Base-by-base conservation (phyloP, 1,284 basidiomycete species). In the Butyriboletus regius region DNA sequence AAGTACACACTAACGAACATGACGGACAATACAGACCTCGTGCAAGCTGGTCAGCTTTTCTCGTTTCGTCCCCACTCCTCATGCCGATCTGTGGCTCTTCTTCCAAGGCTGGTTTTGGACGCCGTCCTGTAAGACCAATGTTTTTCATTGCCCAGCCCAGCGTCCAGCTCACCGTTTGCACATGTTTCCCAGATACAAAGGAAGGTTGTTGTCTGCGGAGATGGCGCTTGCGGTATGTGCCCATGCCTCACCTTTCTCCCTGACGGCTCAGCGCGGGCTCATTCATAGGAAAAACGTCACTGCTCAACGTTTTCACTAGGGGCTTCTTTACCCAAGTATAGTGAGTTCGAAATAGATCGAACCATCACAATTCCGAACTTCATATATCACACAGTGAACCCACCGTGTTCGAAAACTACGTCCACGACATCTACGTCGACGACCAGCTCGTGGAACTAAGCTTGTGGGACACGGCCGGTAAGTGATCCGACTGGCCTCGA, bases 391-490 rank as follows among this genome's bases (percentile, higher is more conserved):
- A 22, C 51, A 91, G 89, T 60, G 91, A 94, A 70, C 91, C 89
- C 5, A 92, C 90, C 9, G 88, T 92, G 9, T 93, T 94, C 57
- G 91, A 95, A 68, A 94, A 94, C 71, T 92, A 93, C 62, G 89
- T 94, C 7, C 88, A 93, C 64, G 85, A 89, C 56, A 69, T 92
- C 41, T 77, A 78, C 54, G 79, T 96, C 22, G 90, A 93, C 51
- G 88, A 88, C 31, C 84, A 88, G 57, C 66, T 79, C 18, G 83
- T 97, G 12, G 94, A 98, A 64, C 74, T 98, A 43, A 91, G 90
- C 62, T 66, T 98, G 51, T 98, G 94, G 94, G 95, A 98, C 67
- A 97, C 94, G 36, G 94, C 94, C 34, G 91, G 91, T 90, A 61
- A 58, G 81, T 72, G 46, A 41, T 35, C 26, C 40, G 29, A 35